Percentiles rank a stretch among this genome's conserved stretches.
These are phyloP conservation scores for Cucumis melo DNA, from an alignment of 306 rosid genomes.

Conservation along the genomic window DNA sequence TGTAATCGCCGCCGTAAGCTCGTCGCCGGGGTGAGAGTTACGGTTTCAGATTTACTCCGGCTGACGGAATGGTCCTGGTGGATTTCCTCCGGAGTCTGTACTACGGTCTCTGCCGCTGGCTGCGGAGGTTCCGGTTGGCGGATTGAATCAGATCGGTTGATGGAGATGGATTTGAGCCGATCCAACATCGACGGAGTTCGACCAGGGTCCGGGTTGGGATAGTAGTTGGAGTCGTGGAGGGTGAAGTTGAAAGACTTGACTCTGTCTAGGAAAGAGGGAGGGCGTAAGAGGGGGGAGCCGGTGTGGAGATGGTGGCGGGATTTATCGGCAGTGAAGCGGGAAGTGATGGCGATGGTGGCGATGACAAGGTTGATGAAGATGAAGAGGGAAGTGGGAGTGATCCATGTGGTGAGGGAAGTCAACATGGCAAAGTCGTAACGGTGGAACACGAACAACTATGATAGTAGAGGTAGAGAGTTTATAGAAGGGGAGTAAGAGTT, in stretches of 20 bases:
- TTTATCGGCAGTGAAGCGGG: slow-evolving; percentile 21
- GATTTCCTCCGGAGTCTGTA: not conserved
- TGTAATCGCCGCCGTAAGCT: not conserved
- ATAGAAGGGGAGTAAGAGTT: not conserved
- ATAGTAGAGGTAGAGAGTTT: not conserved
- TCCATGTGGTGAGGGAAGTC: slow-evolving; percentile 25
- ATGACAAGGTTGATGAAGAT: slow-evolving; percentile 55
- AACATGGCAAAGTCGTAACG: not conserved
- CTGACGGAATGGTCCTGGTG: slow-evolving; percentile 4
- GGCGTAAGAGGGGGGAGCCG: slow-evolving; percentile 10
- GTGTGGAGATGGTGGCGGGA: not conserved
- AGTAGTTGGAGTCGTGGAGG: not conserved
- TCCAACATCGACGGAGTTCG: slow-evolving; percentile 37
- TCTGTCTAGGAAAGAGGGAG: slow-evolving; percentile 37
- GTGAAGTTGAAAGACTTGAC: slow-evolving; percentile 33
- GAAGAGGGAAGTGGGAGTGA: slow-evolving; percentile 54
- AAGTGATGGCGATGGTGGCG: slow-evolving; percentile 31
- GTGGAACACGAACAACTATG: no score
- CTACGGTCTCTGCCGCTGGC: not conserved
- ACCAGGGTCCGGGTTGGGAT: not conserved
- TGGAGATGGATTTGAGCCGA: slow-evolving; percentile 27
- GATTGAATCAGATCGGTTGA: slow-evolving; percentile 14
- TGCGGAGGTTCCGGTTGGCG: not conserved
- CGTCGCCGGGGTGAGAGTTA: not conserved
- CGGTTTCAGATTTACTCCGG: slow-evolving; percentile 25